phyloP scores from a whole-genome alignment of 306 rosid genomes.

The Gastrolobium villosum region DNA sequence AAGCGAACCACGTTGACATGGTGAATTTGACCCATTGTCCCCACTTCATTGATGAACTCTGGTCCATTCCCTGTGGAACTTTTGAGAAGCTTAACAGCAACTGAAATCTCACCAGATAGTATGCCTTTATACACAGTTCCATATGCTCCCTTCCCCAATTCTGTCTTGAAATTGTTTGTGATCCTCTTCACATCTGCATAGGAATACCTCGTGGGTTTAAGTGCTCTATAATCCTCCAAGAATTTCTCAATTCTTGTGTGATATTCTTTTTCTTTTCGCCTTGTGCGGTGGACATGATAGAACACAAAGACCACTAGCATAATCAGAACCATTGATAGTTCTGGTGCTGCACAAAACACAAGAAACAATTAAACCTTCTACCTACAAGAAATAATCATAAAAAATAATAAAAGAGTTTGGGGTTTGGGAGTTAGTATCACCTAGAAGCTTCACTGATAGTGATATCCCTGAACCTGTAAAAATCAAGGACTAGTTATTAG shows the following conservation, averaged over 20 bases:
- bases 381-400: not conserved
- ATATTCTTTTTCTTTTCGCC: conserved; percentile 29
- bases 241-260: conserved; percentile 31
- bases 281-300: not conserved
- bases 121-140: conserved; percentile 40
- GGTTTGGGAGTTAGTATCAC: conserved; percentile 3
- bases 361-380: not conserved
- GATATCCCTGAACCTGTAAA: not conserved
- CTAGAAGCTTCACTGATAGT: not conserved
- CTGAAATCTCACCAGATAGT: conserved; percentile 5
- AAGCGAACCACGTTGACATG: conserved; percentile 52
- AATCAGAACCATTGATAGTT: not conserved
- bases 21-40: conserved; percentile 46
- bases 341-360: conserved; percentile 32
- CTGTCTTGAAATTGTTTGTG: conserved; percentile 13
- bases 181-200: conserved; percentile 37
- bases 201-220: conserved; percentile 33
- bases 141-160: conserved; percentile 37
- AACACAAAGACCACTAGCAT: not conserved
- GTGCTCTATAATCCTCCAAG: conserved; percentile 29
- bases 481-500: not conserved
- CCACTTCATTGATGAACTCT: conserved; percentile 56
- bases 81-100: conserved; percentile 33
- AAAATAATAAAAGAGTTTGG: not conserved
- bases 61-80: conserved; percentile 11